Evolutionary conservation across 495 filamentous ascomycete genomes (phyloP).

Genomic region (Staphylotrichum tortipilum): DNA sequence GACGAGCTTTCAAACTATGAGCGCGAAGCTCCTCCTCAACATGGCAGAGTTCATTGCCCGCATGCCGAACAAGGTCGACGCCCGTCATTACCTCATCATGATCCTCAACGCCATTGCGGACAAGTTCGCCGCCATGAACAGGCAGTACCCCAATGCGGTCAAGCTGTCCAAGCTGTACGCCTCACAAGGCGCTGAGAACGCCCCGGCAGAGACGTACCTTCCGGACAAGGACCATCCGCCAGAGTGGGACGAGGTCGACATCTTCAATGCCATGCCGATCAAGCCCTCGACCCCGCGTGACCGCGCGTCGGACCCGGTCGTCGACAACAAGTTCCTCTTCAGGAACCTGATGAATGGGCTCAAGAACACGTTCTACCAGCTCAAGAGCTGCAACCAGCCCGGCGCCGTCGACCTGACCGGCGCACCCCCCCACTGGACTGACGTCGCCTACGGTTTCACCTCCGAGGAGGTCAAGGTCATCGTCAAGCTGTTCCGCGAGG

Average conservation of each 20-base stretch:
- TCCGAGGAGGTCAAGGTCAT: constrained; percentile 96
- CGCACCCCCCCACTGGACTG: constrained; percentile 84
- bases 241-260: constrained; percentile 97
- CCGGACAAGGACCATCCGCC: constrained; percentile 71
- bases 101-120: constrained; percentile 96
- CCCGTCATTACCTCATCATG: constrained; percentile 91
- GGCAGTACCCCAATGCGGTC: constrained; percentile 86
- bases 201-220: constrained; percentile 70
- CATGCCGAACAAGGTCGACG: constrained; percentile 82
- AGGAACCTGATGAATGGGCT: constrained; percentile 96
- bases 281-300: constrained; percentile 91
- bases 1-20: constrained; percentile 99
- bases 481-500: constrained; percentile 94
- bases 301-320: constrained; percentile 82
- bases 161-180: constrained; percentile 74
- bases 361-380: constrained; percentile 92
- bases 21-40: constrained; percentile 90
- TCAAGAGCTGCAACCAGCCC: constrained; percentile 72
- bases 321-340: constrained; percentile 96
- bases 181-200: constrained; percentile 54
- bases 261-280: constrained; percentile 92
- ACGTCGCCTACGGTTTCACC: constrained; percentile 93
- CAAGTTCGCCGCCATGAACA: constrained; percentile 97
- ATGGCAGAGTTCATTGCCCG: constrained; percentile 96
- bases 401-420: constrained; percentile 66